Percentiles rank a stretch among this genome's conserved stretches.
phyloP scores from a whole-genome alignment of 257 asterid species.

The Thymus quinquecostatus region DNA sequence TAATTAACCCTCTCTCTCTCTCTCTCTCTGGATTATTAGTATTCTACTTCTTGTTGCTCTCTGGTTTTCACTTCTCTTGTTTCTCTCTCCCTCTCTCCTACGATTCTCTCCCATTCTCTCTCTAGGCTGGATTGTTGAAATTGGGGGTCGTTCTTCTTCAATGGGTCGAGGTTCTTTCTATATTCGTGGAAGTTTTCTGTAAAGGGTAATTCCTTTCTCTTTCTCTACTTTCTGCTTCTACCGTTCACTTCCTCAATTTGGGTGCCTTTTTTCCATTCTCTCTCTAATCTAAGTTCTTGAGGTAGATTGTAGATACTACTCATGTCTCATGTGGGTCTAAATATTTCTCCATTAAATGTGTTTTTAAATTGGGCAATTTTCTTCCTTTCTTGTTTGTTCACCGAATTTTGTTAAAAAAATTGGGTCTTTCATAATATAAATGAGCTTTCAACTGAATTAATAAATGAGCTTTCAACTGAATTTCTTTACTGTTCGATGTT shows the following conservation, averaged over 20 bases:
- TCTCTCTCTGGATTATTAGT: slow-evolving; percentile 14
- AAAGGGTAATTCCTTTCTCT: slow-evolving; percentile 41
- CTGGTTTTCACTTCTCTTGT: slow-evolving; percentile 23
- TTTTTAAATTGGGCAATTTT: slow-evolving; percentile 5
- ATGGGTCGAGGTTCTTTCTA: slow-evolving; percentile 41
- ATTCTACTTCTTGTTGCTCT: slow-evolving; percentile 17
- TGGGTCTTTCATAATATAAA: slow-evolving; percentile 17
- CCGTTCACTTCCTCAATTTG: slow-evolving; percentile 2
- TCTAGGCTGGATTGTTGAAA: slow-evolving; percentile 35
- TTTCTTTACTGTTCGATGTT: neutral
- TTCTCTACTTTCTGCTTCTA: neutral
- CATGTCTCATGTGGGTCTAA: slow-evolving; percentile 24
- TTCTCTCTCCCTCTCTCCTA: slow-evolving; percentile 14
- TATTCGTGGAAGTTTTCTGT: slow-evolving; percentile 32
- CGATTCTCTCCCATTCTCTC: slow-evolving; percentile 32
- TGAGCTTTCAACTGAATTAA: slow-evolving; percentile 13
- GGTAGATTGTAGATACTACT: slow-evolving; percentile 21
- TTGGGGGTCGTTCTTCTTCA: slow-evolving; percentile 30
- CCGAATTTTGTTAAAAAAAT: slow-evolving; percentile 22
- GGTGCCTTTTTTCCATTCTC: neutral
- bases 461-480: neutral
- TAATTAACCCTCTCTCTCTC: slow-evolving; percentile 24
- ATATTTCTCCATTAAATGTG: neutral
- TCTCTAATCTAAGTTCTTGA: neutral
- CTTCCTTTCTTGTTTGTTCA: neutral